Conservation (phyloP, 805 yeast genomes). For the Komagataella phaffii region DNA sequence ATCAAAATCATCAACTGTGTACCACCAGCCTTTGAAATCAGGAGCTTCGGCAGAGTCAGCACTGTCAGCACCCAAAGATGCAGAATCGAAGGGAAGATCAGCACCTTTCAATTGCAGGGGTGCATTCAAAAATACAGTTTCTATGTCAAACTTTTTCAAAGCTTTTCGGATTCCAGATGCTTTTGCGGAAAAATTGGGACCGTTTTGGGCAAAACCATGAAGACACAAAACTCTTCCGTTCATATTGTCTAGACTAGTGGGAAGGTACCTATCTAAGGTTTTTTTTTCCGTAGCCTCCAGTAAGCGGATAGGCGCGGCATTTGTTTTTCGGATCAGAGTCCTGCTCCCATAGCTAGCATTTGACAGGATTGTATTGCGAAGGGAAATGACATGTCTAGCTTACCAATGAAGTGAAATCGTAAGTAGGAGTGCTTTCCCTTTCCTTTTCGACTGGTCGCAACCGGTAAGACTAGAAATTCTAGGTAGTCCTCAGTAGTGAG, state of each 20-base stretch:
- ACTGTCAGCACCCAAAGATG: slow-evolving; percentile 28
- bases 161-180: slow-evolving; percentile 81
- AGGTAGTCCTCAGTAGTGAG: too few species aligned
- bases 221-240: slow-evolving; percentile 58
- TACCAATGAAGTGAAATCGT: background rate
- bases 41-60: slow-evolving; percentile 22
- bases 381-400: background rate
- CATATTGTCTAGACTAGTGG: slow-evolving; percentile 2
- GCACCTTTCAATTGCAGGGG: slow-evolving; percentile 53
- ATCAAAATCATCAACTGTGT: slow-evolving; percentile 17
- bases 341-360: background rate
- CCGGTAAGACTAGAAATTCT: too few species aligned
- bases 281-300: background rate
- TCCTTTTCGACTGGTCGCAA: too few species aligned
- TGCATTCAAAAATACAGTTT: slow-evolving; percentile 67
- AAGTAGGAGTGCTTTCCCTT: background rate
- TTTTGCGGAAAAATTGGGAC: slow-evolving; percentile 73
- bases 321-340: background rate
- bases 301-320: background rate
- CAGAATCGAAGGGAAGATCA: slow-evolving; percentile 60
- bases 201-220: slow-evolving; percentile 86
- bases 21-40: slow-evolving; percentile 60
- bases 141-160: slow-evolving; percentile 47
- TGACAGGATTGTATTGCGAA: background rate
- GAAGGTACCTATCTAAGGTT: too few species aligned